Evolutionary conservation across 108 stramenopile genomes (phyloP).

Genomic region (Skeletonema grethae): DNA sequence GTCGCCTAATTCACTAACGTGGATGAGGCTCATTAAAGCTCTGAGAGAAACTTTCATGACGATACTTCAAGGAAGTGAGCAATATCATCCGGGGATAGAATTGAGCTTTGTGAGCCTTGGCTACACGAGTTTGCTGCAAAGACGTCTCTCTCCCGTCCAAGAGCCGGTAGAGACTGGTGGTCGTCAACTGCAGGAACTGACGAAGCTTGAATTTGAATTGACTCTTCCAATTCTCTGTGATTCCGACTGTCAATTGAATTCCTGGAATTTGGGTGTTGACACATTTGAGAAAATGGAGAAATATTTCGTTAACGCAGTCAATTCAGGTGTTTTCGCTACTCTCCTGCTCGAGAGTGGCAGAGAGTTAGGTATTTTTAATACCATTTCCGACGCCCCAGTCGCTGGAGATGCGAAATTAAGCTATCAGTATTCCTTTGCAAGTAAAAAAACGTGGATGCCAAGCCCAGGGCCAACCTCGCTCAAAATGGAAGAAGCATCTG

Average conservation of each 20-base stretch:
- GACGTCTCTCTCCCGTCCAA: background rate
- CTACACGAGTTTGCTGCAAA: background rate
- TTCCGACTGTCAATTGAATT: background rate
- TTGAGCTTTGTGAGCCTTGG: background rate
- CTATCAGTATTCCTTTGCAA: background rate
- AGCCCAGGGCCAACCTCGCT: conserved; percentile 1
- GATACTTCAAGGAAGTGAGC: background rate
- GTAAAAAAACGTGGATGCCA: conserved; percentile 1
- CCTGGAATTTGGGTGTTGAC: background rate
- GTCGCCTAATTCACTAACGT: background rate
- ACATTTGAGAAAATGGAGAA: background rate
- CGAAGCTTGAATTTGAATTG: background rate
- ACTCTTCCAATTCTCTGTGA: background rate
- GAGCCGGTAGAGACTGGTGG: background rate
- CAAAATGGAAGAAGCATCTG: background rate
- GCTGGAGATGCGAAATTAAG: conserved; percentile 3
- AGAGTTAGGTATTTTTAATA: background rate
- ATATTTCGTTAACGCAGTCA: background rate
- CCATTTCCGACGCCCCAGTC: background rate
- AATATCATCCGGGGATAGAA: background rate
- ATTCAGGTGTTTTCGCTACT: background rate
- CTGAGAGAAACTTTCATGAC: background rate
- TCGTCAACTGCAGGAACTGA: background rate
- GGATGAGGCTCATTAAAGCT: background rate
- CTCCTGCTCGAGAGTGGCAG: background rate